These are phyloP conservation scores for Powellomyces hirtus DNA, from an alignment of 192 early-diverging fungal species.

Conservation along the genomic window DNA sequence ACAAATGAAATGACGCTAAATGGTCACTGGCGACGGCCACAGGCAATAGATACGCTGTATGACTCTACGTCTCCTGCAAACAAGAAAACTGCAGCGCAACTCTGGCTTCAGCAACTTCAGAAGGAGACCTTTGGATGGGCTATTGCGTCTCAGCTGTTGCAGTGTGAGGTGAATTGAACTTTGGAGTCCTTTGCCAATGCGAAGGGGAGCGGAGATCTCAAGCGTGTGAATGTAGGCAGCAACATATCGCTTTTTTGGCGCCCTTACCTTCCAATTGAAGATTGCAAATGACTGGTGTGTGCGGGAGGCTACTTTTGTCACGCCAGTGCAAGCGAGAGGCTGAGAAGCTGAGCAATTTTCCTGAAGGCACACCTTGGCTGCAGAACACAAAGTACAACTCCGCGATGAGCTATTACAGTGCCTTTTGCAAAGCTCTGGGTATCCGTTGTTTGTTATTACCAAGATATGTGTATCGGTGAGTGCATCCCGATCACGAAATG, in stretches of 20 bases:
- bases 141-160: slow-evolving; percentile 17
- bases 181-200: too few species aligned
- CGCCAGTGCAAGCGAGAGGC: too few species aligned
- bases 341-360: background rate
- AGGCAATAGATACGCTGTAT: slow-evolving; percentile 26
- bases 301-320: too few species aligned
- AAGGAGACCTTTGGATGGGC: slow-evolving; percentile 26
- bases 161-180: slow-evolving; percentile 13
- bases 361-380: slow-evolving; percentile 15
- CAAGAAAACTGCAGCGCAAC: slow-evolving; percentile 18
- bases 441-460: slow-evolving; percentile 29
- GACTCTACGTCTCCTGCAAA: background rate
- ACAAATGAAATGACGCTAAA: background rate
- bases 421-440: slow-evolving; percentile 9
- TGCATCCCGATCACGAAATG: too few species aligned
- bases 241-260: slow-evolving; percentile 29
- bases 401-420: slow-evolving; percentile 21
- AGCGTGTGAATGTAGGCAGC: background rate
- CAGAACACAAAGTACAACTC: background rate
- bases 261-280: slow-evolving; percentile 34
- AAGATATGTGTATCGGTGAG: slow-evolving; percentile 35
- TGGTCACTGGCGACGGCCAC: background rate
- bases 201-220: too few species aligned
- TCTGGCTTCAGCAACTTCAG: slow-evolving; percentile 33
- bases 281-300: slow-evolving; percentile 31